Evolutionary conservation across 257 asterid genomes (phyloP).

Genomic region (Ligustrum vulgare): DNA sequence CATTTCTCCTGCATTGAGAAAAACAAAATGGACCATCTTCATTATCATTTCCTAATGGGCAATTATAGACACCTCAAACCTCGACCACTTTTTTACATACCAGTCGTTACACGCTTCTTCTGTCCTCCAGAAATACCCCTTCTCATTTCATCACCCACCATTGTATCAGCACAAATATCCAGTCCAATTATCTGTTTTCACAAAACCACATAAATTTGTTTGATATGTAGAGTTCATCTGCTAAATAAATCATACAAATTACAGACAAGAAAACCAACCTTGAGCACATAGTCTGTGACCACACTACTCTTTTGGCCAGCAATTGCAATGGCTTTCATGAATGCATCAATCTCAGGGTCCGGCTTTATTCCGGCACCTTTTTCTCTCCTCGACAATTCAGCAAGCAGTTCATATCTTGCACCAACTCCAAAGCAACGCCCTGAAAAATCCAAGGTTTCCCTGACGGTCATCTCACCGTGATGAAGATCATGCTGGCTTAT

Average conservation of each 20-base stretch:
- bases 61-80: not conserved
- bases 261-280: conserved; percentile 36
- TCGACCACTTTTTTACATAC: conserved; percentile 26
- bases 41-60: not conserved
- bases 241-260: not conserved
- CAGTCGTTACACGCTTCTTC: conserved; percentile 68
- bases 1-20: conserved; percentile 54
- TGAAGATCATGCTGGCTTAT: conserved; percentile 64
- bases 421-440: conserved; percentile 64
- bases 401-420: conserved; percentile 47
- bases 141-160: conserved; percentile 77
- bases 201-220: not conserved
- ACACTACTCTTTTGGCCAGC: conserved; percentile 60
- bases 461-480: conserved; percentile 68
- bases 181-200: conserved; percentile 50
- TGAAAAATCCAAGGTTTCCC: conserved; percentile 50
- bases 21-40: not conserved
- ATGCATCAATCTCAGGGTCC: conserved; percentile 59
- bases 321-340: conserved; percentile 63
- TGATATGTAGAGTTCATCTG: not conserved
- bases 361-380: conserved; percentile 56
- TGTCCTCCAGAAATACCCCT: conserved; percentile 76
- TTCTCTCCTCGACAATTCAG: conserved; percentile 57
- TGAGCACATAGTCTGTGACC: conserved; percentile 59
- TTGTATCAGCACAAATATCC: conserved; percentile 67